Evolutionary conservation across 768 basidiomycete genomes (phyloP), one percentile per base, ranked within the genome.

Genomic region (Lactarius sp.): DNA sequence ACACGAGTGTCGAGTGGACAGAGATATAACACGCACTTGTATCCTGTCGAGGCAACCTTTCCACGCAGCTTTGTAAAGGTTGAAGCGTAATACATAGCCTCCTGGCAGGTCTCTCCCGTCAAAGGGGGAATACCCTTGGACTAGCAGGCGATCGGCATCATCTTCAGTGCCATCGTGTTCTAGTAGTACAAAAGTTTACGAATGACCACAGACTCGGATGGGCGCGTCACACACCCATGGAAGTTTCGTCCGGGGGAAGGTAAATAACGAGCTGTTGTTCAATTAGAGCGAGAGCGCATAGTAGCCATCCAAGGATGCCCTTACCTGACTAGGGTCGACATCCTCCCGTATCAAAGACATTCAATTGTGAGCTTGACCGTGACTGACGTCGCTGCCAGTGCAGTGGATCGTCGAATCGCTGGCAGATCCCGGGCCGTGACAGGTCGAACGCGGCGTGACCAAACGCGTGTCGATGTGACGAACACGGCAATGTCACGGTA

Each of bases 271-370:
- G 56, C 67, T 68, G n/a, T 46, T 51, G 13, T 22, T 6, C 16
- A 22, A 49, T 62, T 13, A 68, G 55, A 20, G 9, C 34, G 12
- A 20, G 9, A 22, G 12, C 7, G 34, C 8, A 20, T 51, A 44
- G n/a, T 13, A 44, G 6, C 7, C 6, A 7, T 22, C 4, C 22
- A 36, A 31, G 18, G 27, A 27, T 16, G 31, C 34, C 31, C 59
- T 22, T 7, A 68, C 68, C 52, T 68, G 68, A 44, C 36, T 67
- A 42, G 62, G 22, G 18, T 68, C 66, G 33, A 67, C 62, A n/a
- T 64, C 66, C 4, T 59, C 58, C 20, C 49, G 61, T 22, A n/a
- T 34, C 27, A 36, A 52, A 18, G 49, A 58, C 65, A 68, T 64
- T 59, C 20, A 31, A 49, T 14, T 9, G 8, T 18, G n/a, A 52